Base-by-base conservation (phyloP, 805 yeast species). In the Torulaspora gathmanii region DNA sequence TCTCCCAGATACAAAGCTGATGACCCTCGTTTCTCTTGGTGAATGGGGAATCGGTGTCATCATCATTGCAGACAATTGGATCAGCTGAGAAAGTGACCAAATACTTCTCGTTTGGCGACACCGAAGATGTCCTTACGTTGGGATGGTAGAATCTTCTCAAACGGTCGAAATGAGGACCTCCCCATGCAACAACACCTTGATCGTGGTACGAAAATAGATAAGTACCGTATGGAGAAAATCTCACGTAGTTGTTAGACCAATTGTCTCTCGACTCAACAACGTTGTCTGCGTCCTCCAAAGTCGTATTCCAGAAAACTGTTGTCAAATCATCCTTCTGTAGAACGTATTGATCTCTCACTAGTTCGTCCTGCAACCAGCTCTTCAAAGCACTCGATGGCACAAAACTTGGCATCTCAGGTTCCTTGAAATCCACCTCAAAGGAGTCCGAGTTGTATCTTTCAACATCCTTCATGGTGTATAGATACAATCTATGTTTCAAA, bases 131-230 rank as follows among this genome's bases (percentile, higher is more conserved):
- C 64, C 93, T 79, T 37, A 89, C 96, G 61, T 87, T 87, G 47
- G 87, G 90, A 65, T 93, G 99, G 50, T 82, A 75, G 63, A 86
- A 88, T 68, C 88, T 82, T 58, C 76, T 79, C 56, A 88, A 72
- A 58, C 85, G 77, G 52, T 76, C 79, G 63, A 88, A 88, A 38
- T 78, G 73, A 44, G 78, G 77, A 50, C 98, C 97, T 63, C 98
- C 99, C 95, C 97, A 93, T 22, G 91, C 78, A 65, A 88, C 95
- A 46, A 89, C 81, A 74, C 98, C 98, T 69, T 87, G 95, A 41
- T 88, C 88, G 69, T 91, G 97, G 57, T 89, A 75, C 1, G 97
- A 83, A 57, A 86, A 80, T 53, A 91, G 69, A 62, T 80, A 90
- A 10, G 91, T 81, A 67, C 99, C 99, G 69, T 81, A 82, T 62